Base-by-base conservation (phyloP, 768 basidiomycete species). In the Sarcodon aspratus region DNA sequence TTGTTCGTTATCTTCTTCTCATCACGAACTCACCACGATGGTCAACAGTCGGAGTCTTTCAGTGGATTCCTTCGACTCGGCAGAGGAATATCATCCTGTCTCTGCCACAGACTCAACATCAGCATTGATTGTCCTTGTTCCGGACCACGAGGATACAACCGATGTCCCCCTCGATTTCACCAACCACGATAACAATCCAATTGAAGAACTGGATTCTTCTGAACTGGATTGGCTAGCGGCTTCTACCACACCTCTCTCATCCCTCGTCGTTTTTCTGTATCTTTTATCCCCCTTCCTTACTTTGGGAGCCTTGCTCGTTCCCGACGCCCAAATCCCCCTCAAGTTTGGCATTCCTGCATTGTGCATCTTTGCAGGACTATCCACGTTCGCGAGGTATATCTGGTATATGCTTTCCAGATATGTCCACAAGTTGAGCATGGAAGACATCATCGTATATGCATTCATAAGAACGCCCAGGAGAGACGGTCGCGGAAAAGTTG, bases 391-490 rank as follows among this genome's bases (percentile, higher is more conserved):
- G 36, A 68, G 82, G 46, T 82, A 85, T 54, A 65, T 88, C 45
- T 84, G 81, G 79, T 86, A 84, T 64, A 75, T 86, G 70, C 73
- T 88, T n/a, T 77, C 80, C 42, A 72, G 80, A 33, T 85, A 88
- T 61, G 68, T 84, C 42, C 75, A 77, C 55, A 75, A 76, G 60
- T 69, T 73, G 33, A 78, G 83, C 52, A 60, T 80, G 35, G 79
- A 85, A 60, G 84, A 85, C 52, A 68, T 87, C 37, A 59, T 86
- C 46, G 56, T 80, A 13, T 74, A 82, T 53, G 69, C 76, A 1
- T 76, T 85, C 58, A 76, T 79, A 13, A 70, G 72, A 48, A 74
- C 66, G 42, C 37, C 74, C 55, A 73, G 73, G n/a, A 75, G 72
- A 57, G 75, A 77, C 58, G 61, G 64, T 27, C 67, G 61, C 49